Conservation (phyloP, 176 grass and related monocot species). For the Zoysia japonica region DNA sequence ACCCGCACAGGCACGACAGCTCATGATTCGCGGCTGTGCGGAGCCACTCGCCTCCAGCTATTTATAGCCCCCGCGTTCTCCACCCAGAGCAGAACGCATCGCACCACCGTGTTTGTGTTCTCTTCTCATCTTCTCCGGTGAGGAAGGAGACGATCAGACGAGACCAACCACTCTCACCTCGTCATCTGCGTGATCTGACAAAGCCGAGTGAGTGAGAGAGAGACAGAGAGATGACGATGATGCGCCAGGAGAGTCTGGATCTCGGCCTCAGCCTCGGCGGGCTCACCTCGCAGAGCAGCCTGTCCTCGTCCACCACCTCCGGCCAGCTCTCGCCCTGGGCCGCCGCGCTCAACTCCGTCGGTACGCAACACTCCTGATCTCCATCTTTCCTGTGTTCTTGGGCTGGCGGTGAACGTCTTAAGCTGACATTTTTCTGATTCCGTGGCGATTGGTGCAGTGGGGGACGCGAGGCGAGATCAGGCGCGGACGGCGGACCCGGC, state of each 20-base stretch:
- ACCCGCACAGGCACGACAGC: constrained; percentile 21
- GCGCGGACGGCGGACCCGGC: neutral
- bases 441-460: constrained; percentile 1
- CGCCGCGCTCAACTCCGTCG: constrained; percentile 45
- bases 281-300: constrained; percentile 59
- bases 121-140: neutral
- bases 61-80: constrained; percentile 57
- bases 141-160: neutral
- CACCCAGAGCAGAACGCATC: constrained; percentile 5
- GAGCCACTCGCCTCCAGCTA: constrained; percentile 22
- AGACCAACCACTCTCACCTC: too few species aligned
- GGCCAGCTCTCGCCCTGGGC: constrained; percentile 33
- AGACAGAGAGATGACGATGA: constrained; percentile 30
- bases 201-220: too few species aligned
- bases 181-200: too few species aligned
- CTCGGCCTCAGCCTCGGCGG: constrained; percentile 60
- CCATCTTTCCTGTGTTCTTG: too few species aligned
- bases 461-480: constrained; percentile 17
- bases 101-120: too few species aligned
- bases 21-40: constrained; percentile 54
- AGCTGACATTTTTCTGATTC: too few species aligned
- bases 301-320: constrained; percentile 51
- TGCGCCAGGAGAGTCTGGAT: constrained; percentile 39
- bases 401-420: too few species aligned
- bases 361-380: neutral